phyloP scores from a whole-genome alignment of 1,284 basidiomycete species.

The Thelephora terrestris region DNA sequence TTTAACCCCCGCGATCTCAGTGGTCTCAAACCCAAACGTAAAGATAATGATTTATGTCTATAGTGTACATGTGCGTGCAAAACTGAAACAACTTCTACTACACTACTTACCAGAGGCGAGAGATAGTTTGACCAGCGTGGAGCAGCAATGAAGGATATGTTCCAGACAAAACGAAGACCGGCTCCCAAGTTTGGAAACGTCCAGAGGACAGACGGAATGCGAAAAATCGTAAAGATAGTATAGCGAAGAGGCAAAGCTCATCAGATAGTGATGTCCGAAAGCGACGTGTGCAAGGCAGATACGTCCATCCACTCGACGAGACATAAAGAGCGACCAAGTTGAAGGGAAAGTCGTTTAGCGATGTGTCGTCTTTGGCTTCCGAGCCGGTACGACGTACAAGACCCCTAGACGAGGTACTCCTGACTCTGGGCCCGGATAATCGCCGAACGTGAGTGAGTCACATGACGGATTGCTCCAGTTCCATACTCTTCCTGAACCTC shows the following conservation, averaged over 20 bases:
- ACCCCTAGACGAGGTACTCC: neutral
- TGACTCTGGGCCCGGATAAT: slow-evolving; percentile 23
- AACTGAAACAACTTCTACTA: too few species aligned
- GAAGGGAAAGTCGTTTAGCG: neutral
- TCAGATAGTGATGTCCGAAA: neutral
- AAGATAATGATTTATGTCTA: too few species aligned
- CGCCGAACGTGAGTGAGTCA: slow-evolving; percentile 36
- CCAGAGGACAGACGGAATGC: neutral
- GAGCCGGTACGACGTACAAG: neutral
- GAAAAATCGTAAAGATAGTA: neutral
- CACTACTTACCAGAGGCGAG: too few species aligned
- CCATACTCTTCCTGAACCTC: slow-evolving; percentile 25
- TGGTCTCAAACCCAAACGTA: too few species aligned
- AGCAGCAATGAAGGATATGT: too few species aligned
- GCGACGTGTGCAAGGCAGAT: neutral
- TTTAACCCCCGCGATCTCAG: too few species aligned
- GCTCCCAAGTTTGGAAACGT: too few species aligned
- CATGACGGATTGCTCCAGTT: slow-evolving; percentile 21
- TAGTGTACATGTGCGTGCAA: too few species aligned
- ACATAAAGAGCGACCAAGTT: neutral
- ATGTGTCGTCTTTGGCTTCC: neutral
- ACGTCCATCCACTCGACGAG: neutral
- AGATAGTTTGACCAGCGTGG: too few species aligned
- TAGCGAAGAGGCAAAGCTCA: neutral
- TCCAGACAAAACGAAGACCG: too few species aligned